Base-by-base conservation (phyloP, 2,329 filamentous ascomycete genomes). In the Zymoseptoria ardabiliae region DNA sequence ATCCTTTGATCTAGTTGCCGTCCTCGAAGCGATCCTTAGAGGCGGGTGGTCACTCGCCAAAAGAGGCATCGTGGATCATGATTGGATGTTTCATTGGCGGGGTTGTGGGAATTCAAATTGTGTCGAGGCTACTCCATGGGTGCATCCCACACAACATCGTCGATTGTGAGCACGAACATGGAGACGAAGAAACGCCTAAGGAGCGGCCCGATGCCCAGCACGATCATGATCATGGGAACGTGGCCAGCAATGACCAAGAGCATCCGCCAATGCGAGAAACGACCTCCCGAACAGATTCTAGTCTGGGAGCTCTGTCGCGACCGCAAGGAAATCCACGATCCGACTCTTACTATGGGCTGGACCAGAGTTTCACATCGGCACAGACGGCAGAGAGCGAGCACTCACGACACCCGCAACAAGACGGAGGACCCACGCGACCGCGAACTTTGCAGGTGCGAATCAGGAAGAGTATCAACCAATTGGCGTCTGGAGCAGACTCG, bases 141-240 rank as follows among this genome's bases (percentile, higher is more conserved):
- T 84, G 85, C 65, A 85, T 92, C 70, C 89, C 90, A 6, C 89
- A 89, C 19, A 87, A 91, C 66, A 86, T 91, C 4, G 88, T 92
- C 57, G 88, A 90, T 70, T 94, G 90, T 73, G 88, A 90, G 63
- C 88, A 91, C 69, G 83, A 80, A 51, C 88, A 92, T 68, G 80
- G 83, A 11, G 85, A 85, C 13, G 85, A 85, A 20, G 75, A 80
- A 61, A 73, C 74, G 58, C 69, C 73, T 56, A 73, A 69, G 57
- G 63, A 68, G 56, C 48, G 55, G 17, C 20, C 21, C 2, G 17
- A 58, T 41, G 49, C 11, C 22, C 63, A 60, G 49, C 65, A 71
- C 54, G 58, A 65, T 17, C 70, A 70, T 51, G 58, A 65, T 7
- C 59, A 68, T 51, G 63, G 8, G 4, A 23, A 56, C 53, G 35